phyloP scores from a whole-genome alignment of 257 asterid genomes.

The Ophiorrhiza pumila region DNA sequence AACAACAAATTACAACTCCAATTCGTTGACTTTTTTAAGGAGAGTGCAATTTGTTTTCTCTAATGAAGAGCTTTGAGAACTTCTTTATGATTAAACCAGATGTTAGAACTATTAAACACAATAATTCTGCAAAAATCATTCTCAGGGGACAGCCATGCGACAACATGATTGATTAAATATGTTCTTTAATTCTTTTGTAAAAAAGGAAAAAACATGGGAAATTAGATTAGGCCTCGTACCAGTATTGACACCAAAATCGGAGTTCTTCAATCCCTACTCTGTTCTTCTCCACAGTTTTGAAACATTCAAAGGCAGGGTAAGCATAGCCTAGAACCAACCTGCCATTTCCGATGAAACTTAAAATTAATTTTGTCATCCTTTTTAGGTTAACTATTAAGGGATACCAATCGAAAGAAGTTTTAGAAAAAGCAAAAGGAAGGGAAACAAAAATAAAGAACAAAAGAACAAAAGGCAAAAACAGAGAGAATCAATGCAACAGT shows the following conservation, averaged over 20 bases:
- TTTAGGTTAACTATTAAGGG: not conserved
- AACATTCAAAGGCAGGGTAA: slow-evolving; percentile 89
- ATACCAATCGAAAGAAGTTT: slow-evolving; percentile 8
- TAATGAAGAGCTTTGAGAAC: not conserved
- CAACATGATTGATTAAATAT: not conserved
- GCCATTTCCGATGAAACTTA: slow-evolving; percentile 12
- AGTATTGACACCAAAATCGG: slow-evolving; percentile 91
- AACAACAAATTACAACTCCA: not conserved
- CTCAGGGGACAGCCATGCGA: too few relatives aligned
- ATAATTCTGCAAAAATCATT: not conserved
- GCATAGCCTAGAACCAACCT: slow-evolving; percentile 88
- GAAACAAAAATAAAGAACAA: slow-evolving; percentile 2
- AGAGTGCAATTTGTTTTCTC: too few relatives aligned
- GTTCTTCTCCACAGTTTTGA: slow-evolving; percentile 73
- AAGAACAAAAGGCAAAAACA: slow-evolving; percentile 21
- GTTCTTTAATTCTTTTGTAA: not conserved
- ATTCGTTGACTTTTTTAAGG: not conserved
- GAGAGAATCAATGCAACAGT: slow-evolving; percentile 25
- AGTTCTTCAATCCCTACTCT: slow-evolving; percentile 67
- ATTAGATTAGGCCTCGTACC: slow-evolving; percentile 39
- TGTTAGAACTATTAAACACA: not conserved
- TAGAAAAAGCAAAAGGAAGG: slow-evolving; percentile 7
- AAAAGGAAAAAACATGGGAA: not conserved
- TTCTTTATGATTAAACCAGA: too few relatives aligned
- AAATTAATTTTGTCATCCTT: not conserved